These are phyloP conservation scores for Massospora cicadina DNA, from an alignment of 371 early-diverging fungal genomes.

Conservation along the genomic window DNA sequence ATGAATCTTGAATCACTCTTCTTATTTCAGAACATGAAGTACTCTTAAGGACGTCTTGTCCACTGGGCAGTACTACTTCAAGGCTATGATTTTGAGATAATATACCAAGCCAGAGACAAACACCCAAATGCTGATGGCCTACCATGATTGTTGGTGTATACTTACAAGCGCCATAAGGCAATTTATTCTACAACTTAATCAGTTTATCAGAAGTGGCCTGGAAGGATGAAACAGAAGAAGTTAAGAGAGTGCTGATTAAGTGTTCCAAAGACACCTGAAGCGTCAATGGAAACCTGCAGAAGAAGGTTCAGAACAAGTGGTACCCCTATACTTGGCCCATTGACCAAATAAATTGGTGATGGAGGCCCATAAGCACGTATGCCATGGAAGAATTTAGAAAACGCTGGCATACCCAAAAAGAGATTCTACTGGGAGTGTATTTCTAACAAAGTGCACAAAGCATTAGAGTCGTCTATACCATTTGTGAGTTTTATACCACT, in stretches of 20 bases:
- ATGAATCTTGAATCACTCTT: not conserved
- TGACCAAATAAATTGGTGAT: no score
- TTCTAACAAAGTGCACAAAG: no score
- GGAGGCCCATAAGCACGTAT: no score
- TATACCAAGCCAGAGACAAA: not conserved
- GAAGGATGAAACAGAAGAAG: not conserved
- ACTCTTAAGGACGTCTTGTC: not conserved
- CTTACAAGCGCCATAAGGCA: no score
- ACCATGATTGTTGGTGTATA: not conserved
- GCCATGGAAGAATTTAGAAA: no score
- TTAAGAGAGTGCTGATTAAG: not conserved
- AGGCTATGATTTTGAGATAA: not conserved
- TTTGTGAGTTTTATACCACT: no score
- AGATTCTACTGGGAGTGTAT: no score
- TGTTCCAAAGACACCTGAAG: not conserved
- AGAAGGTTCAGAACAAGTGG: not conserved
- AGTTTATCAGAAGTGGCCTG: not conserved
- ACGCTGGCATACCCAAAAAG: no score
- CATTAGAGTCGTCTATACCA: no score
- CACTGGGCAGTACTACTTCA: not conserved
- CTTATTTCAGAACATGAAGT: not conserved
- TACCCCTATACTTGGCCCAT: no score
- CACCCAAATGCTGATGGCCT: not conserved
- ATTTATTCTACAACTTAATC: not conserved
- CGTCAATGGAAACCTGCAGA: not conserved